These are phyloP conservation scores for Nitzschia sp. DNA, from an alignment of 108 stramenopile species.

Conservation along the genomic window DNA sequence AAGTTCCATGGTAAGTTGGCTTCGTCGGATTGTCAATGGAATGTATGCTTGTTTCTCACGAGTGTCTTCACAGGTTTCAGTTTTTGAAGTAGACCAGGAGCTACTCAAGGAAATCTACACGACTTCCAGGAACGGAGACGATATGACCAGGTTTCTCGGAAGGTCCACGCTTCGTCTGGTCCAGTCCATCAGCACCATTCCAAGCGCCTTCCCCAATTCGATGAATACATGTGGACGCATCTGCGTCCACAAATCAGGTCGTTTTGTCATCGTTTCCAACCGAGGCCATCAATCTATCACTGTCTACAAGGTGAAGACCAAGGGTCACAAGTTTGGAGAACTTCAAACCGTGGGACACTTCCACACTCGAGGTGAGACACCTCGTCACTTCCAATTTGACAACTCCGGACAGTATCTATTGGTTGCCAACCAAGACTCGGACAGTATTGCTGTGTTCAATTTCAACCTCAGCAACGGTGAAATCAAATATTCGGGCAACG, in stretches of 20 bases:
- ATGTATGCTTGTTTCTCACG: constrained; percentile 2
- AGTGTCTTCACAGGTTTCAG: constrained; percentile 66
- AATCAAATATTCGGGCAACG: constrained; percentile 87
- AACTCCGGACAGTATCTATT: constrained; percentile 84
- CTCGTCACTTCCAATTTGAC: constrained; percentile 94
- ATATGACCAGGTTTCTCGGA: constrained; percentile 69
- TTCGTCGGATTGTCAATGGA: neutral
- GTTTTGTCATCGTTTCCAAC: constrained; percentile 90
- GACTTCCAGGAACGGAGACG: constrained; percentile 56
- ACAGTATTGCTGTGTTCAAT: constrained; percentile 84
- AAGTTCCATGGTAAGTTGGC: constrained; percentile 70
- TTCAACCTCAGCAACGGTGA: constrained; percentile 85
- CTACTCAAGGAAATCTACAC: constrained; percentile 66
- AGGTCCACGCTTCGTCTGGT: constrained; percentile 75
- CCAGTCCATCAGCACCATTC: constrained; percentile 88
- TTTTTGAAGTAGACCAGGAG: constrained; percentile 77
- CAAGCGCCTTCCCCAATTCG: constrained; percentile 79
- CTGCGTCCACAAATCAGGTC: constrained; percentile 83
- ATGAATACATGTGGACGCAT: constrained; percentile 95
- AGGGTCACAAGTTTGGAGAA: constrained; percentile 66
- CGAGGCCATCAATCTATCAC: constrained; percentile 94
- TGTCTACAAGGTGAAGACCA: constrained; percentile 74
- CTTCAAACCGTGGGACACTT: constrained; percentile 80
- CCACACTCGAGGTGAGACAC: constrained; percentile 93
- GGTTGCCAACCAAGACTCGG: constrained; percentile 93